These are phyloP conservation scores for Heimioporus sp. DNA, from an alignment of 768 basidiomycete species.

Conservation along the genomic window DNA sequence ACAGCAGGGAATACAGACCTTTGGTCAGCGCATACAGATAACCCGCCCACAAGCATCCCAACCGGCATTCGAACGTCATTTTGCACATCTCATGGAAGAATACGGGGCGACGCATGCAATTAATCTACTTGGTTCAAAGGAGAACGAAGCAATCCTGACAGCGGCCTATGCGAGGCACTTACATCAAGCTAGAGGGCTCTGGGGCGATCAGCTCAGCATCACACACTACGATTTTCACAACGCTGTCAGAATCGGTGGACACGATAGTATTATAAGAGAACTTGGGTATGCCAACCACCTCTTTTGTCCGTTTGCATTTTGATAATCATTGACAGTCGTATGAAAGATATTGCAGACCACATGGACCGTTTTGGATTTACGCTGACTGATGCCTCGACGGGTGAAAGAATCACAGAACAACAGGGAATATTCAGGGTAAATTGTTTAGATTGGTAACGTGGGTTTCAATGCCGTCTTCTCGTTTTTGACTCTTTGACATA, in stretches of 20 bases:
- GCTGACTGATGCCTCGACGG: conserved; percentile 63
- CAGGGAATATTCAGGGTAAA: conserved; percentile 92
- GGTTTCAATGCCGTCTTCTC: not conserved
- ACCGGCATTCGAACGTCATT: conserved; percentile 95
- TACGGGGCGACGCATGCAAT: conserved; percentile 86
- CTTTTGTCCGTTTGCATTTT: conserved; percentile 1
- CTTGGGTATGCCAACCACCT: conserved; percentile 45
- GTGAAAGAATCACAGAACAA: conserved; percentile 82
- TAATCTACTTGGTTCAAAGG: conserved; percentile 89
- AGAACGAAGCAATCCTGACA: conserved; percentile 86
- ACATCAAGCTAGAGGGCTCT: conserved; percentile 55
- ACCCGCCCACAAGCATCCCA: conserved; percentile 95
- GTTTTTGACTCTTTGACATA: conserved; percentile 29
- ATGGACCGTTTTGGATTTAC: conserved; percentile 86
- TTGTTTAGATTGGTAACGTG: conserved; percentile 85
- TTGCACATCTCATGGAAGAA: conserved; percentile 80
- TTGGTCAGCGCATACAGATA: conserved; percentile 92
- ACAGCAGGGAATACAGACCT: conserved; percentile 93
- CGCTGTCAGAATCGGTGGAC: conserved; percentile 74
- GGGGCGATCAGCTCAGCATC: conserved; percentile 69
- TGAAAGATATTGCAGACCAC: conserved; percentile 56
- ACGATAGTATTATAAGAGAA: conserved; percentile 81
- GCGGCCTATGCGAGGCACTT: conserved; percentile 82
- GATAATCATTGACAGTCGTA: conserved; percentile 42
- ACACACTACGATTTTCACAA: conserved; percentile 96